A percentile compares a stretch with the other conserved stretches of the same genome.
These are phyloP conservation scores for Madurella fahalii DNA, from an alignment of 2,329 filamentous ascomycete species.

Conservation along the genomic window DNA sequence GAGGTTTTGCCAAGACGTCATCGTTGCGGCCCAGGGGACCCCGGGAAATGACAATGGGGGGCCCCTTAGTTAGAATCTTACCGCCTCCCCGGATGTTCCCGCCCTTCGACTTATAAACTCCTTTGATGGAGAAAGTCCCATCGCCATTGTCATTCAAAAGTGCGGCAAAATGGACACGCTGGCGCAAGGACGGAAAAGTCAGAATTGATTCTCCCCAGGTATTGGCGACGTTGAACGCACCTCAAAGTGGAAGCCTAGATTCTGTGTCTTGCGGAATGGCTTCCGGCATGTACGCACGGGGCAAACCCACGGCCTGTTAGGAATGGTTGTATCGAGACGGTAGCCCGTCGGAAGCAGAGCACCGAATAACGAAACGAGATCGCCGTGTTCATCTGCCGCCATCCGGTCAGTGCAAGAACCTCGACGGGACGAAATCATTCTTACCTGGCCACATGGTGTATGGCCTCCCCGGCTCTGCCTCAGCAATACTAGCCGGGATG, in stretches of 20 bases:
- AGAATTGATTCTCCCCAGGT: neutral
- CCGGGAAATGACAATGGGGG: conserved; percentile 21
- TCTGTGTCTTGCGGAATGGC: conserved; percentile 7
- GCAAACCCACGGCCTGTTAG: conserved; percentile 25
- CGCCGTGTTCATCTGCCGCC: conserved; percentile 13
- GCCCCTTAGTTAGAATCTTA: conserved; percentile 12
- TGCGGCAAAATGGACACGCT: conserved; percentile 20
- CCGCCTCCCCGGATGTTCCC: conserved; percentile 1
- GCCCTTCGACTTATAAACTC: conserved; percentile 8
- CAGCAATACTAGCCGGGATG: neutral
- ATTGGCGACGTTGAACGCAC: conserved; percentile 1
- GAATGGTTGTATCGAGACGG: conserved; percentile 17
- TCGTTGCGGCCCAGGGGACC: neutral
- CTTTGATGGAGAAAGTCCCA: conserved; percentile 19
- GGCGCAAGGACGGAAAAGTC: neutral
- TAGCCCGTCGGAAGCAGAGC: conserved; percentile 25
- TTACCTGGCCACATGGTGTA: conserved; percentile 24
- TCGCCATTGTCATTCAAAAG: conserved; percentile 24
- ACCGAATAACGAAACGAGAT: conserved; percentile 8
- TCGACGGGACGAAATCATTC: neutral
- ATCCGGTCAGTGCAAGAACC: conserved; percentile 1
- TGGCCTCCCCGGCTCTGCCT: conserved; percentile 15
- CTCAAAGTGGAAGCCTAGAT: conserved; percentile 24
- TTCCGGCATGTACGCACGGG: conserved; percentile 23
- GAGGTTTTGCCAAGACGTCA: neutral